phyloP scores from a whole-genome alignment of 495 filamentous ascomycete genomes.

The Annulohypoxylon nitens region DNA sequence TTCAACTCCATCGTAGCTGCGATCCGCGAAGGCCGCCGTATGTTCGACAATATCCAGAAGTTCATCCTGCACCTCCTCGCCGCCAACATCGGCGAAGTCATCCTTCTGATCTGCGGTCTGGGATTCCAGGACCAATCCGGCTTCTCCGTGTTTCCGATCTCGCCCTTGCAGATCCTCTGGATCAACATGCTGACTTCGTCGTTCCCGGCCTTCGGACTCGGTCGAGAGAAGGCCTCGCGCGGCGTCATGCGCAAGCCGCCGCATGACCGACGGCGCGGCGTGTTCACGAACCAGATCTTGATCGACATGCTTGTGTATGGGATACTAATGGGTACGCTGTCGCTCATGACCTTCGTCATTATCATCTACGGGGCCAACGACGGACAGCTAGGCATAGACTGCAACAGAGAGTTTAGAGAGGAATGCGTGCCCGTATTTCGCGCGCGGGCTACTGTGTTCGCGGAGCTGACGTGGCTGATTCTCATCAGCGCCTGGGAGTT shows the following conservation, averaged over 20 bases:
- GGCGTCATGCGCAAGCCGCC: constrained; percentile 80
- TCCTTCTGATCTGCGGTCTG: constrained; percentile 76
- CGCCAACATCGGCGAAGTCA: constrained; percentile 81
- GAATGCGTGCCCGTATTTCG: constrained; percentile 76
- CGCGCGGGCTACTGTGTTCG: constrained; percentile 81
- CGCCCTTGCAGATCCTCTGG: constrained; percentile 82
- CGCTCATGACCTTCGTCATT: constrained; percentile 75
- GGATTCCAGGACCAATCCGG: constrained; percentile 74
- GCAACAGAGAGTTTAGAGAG: constrained; percentile 70
- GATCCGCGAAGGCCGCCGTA: constrained; percentile 76
- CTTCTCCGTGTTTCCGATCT: constrained; percentile 79
- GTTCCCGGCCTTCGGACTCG: constrained; percentile 80
- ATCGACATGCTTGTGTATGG: constrained; percentile 82
- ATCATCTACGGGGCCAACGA: constrained; percentile 73
- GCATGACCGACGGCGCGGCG: constrained; percentile 72
- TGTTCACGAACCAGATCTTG: constrained; percentile 78
- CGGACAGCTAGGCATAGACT: constrained; percentile 71
- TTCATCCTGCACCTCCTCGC: constrained; percentile 80
- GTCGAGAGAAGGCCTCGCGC: constrained; percentile 74
- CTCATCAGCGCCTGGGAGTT: constrained; percentile 83
- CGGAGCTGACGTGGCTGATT: constrained; percentile 78
- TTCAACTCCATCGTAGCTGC: constrained; percentile 84
- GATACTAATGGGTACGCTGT: constrained; percentile 73
- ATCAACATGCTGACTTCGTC: constrained; percentile 83
- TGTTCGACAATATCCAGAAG: constrained; percentile 88